These are phyloP conservation scores for Zasmidium angulare DNA, from an alignment of 2,329 filamentous ascomycete genomes.

Conservation along the genomic window DNA sequence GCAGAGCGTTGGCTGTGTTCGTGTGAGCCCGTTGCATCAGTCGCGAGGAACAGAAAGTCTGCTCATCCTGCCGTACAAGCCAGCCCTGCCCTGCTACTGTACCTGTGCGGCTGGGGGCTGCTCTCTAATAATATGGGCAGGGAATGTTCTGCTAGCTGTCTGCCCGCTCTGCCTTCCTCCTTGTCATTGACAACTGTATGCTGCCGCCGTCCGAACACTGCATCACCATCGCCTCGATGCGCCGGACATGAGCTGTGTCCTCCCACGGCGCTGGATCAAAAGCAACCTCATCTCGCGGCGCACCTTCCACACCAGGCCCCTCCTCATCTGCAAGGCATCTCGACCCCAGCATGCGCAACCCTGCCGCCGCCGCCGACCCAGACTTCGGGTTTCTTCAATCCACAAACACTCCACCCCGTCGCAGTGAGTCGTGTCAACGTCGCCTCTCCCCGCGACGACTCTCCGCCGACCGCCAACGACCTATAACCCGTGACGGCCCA, in stretches of 20 bases:
- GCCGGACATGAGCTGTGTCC: neutral
- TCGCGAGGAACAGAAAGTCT: neutral
- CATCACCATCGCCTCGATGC: neutral
- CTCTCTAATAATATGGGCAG: constrained; percentile 2
- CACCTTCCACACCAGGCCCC: neutral
- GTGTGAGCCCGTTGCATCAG: no score
- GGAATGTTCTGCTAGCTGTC: no score
- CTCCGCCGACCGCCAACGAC: neutral
- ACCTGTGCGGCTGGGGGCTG: neutral
- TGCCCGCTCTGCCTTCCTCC: neutral
- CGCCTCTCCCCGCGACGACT: constrained; percentile 2
- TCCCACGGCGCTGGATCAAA: constrained; percentile 6
- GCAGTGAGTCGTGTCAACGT: neutral
- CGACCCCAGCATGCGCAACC: constrained; percentile 6
- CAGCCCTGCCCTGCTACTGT: constrained; percentile 4
- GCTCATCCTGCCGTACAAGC: neutral
- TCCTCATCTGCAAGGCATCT: constrained; percentile 8
- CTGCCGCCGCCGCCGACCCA: constrained; percentile 7
- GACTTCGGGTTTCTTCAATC: neutral
- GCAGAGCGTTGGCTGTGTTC: neutral
- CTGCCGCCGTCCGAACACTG: neutral
- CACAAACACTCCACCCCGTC: neutral
- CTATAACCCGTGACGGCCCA: constrained; percentile 3
- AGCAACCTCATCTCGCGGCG: neutral
- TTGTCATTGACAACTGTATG: neutral